phyloP scores from a whole-genome alignment of 768 basidiomycete genomes.

The Mrakia gelida region DNA sequence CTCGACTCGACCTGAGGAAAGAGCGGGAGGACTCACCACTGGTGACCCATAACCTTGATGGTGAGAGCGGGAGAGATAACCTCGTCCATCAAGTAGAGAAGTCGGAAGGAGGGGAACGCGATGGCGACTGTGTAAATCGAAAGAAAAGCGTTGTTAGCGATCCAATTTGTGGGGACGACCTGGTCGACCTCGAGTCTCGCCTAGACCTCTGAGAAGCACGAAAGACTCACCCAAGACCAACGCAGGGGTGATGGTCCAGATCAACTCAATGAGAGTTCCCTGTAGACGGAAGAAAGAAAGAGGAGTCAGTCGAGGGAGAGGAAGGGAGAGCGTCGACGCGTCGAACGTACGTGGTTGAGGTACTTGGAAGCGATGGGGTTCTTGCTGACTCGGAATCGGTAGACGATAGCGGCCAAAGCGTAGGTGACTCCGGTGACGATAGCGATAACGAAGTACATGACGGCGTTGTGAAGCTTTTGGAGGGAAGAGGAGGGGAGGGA shows the following conservation, averaged over 20 bases:
- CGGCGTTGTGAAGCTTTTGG: constrained; percentile 24
- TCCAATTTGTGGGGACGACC: no score
- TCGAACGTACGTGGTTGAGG: constrained; percentile 19
- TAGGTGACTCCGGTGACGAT: constrained; percentile 34
- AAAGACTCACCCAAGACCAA: constrained; percentile 35
- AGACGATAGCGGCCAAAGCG: constrained; percentile 29
- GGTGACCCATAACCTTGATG: constrained; percentile 35
- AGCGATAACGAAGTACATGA: constrained; percentile 32
- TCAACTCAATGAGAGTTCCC: constrained; percentile 34
- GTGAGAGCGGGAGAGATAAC: constrained; percentile 36
- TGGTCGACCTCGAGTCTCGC: no score
- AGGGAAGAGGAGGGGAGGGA: not conserved
- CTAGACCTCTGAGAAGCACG: no score
- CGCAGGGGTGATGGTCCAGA: constrained; percentile 37
- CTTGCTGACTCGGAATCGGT: constrained; percentile 33
- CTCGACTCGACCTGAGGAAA: not conserved
- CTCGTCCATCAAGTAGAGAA: constrained; percentile 37
- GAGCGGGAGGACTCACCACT: not conserved
- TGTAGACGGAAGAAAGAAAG: not conserved
- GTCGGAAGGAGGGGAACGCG: constrained; percentile 37
- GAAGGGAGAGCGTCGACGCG: no score
- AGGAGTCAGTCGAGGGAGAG: not conserved
- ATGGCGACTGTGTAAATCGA: constrained; percentile 21
- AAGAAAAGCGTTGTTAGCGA: not conserved
- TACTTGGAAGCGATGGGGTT: constrained; percentile 34